Base-by-base conservation (phyloP, 108 stramenopile species). In the Fistulifera pelliculosa region DNA sequence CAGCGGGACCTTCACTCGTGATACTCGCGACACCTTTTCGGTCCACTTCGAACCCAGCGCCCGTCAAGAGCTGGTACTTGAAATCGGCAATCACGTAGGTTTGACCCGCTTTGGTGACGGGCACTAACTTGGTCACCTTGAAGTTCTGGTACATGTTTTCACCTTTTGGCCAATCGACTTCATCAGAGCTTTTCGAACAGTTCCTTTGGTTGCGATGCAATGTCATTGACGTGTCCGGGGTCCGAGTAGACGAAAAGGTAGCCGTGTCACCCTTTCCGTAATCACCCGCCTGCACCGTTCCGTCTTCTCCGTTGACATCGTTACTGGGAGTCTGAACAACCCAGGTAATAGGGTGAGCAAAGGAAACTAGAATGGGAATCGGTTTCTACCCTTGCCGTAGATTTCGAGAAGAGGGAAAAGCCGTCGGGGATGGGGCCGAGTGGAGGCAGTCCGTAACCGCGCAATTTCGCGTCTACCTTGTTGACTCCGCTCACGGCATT, bases 191-290 rank as follows among this genome's bases (percentile, higher is more conserved):
- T 68, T 67, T 81, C 73, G 56, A 76, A 89, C 52, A 88, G 76
- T 38, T 56, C 56, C 60, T 86, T 87, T 27, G 66, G 65, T 35
- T 76, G 69, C 2, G 61, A 57, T 21, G 62, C 74, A 70, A 90
- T 62, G 48, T 82, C 72, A 67, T 81, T 44, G 7, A 85, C 79
- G 21, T 81, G 76, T 21, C 79, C 79, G 31, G 51, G 62, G 23
- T 78, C 75, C 21, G 66, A 61, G 59, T 85, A 75, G 23, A 90
- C 71, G 51, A 75, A 95, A 95, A 73, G 25, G 94, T 90, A 8
- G 96, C 96, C 16, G 93, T 94, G 68, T 96, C 96, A n/a, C 94
- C 96, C 77, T 94, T 94, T 39, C 77, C 86, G 68, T 96, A 96
- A 66, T 96, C 89, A 1, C 96, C 96, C 38, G 89, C 91, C 31